Evolutionary conservation across 169 alveolate genomes (phyloP), one percentile per base, ranked within the genome.

Genomic region (Plasmodium knowlesi): DNA sequence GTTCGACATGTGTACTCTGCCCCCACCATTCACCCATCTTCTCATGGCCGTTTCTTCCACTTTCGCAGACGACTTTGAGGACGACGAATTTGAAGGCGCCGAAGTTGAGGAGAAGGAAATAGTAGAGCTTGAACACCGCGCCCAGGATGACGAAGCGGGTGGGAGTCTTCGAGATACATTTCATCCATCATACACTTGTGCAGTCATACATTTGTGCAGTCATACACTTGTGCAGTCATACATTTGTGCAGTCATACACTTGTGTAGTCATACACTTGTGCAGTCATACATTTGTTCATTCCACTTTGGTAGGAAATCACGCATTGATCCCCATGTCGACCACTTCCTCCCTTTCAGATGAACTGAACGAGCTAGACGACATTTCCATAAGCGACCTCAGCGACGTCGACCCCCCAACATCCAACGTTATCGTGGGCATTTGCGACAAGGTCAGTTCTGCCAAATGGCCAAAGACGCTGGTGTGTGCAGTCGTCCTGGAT

Each of bases 321-420:
- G n/a, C 1, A 12, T n/a, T 46, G 57, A 46, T n/a, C 57, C 57
- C 57, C n/a, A 46, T 46, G 14, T 46, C n/a, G n/a, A 46, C 57
- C 2, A n/a, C 57, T 46, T 46, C 57, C 57, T n/a, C 57, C 57
- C 57, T 32, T 32, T 53, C 22, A 86, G 93, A 86, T 12, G 93
- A 86, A 28, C 71, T 86, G 78, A 86, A 71, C 28, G 93, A 86
- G 1, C 67, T 86, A n/a, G 93, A 86, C 32, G 53, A 86, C 53
- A 61, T 86, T 43, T 71, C 93, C 30, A 86, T 86, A 74, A 86
- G 93, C 25, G 93, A 86, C 39, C 71, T 86, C n/a, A 86, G 93
- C 41, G 93, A 86, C 70, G 93, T 86, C n/a, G 93, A 86, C 76
- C 93, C 93, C 12, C 88, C 85, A 16, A 86, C 93, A 22, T 54